Percentiles rank a stretch among this genome's conserved stretches.
Conservation (phyloP, 495 filamentous ascomycete species). For the Delitschia confertaspora region DNA sequence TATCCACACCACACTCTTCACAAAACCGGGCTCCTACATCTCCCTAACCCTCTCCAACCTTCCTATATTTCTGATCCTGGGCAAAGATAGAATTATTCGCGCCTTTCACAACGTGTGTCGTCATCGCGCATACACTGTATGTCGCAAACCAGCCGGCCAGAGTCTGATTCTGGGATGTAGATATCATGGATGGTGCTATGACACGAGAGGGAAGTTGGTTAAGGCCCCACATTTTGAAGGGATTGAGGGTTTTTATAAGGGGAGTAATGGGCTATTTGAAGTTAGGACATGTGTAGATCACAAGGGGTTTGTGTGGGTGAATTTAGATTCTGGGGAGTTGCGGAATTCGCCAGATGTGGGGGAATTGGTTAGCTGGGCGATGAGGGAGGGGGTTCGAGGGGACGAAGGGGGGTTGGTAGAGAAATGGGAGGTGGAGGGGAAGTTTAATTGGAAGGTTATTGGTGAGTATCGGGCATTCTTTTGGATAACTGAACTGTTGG, state of each 20-base stretch:
- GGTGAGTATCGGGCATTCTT: slow-evolving; percentile 6
- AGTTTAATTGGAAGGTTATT: slow-evolving; percentile 26
- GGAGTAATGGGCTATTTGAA: slow-evolving; percentile 22
- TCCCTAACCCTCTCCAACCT: slow-evolving; percentile 17
- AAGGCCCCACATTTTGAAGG: slow-evolving; percentile 28
- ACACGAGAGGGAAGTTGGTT: slow-evolving; percentile 20
- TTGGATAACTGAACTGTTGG: neutral
- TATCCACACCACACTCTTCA: slow-evolving; percentile 21
- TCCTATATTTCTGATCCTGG: slow-evolving; percentile 24
- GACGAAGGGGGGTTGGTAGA: slow-evolving; percentile 11
- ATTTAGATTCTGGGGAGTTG: slow-evolving; percentile 15
- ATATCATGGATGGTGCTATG: slow-evolving; percentile 30
- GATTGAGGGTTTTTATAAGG: slow-evolving; percentile 23
- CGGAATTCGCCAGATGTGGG: slow-evolving; percentile 5
- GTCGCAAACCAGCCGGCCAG: slow-evolving; percentile 19
- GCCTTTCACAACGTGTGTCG: slow-evolving; percentile 30
- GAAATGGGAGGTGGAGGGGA: slow-evolving; percentile 21
- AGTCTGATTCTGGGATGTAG: slow-evolving; percentile 24
- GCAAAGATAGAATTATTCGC: slow-evolving; percentile 21
- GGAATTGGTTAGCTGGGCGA: slow-evolving; percentile 3
- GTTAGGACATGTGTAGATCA: slow-evolving; percentile 20
- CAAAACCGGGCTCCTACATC: slow-evolving; percentile 25
- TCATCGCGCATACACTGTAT: slow-evolving; percentile 26
- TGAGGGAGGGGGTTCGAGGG: slow-evolving; percentile 5
- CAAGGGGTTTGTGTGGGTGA: slow-evolving; percentile 24